Percentiles rank a stretch among this genome's conserved stretches.
Evolutionary conservation across 495 filamentous ascomycete genomes (phyloP).

Genomic region (Neurospora sp.): DNA sequence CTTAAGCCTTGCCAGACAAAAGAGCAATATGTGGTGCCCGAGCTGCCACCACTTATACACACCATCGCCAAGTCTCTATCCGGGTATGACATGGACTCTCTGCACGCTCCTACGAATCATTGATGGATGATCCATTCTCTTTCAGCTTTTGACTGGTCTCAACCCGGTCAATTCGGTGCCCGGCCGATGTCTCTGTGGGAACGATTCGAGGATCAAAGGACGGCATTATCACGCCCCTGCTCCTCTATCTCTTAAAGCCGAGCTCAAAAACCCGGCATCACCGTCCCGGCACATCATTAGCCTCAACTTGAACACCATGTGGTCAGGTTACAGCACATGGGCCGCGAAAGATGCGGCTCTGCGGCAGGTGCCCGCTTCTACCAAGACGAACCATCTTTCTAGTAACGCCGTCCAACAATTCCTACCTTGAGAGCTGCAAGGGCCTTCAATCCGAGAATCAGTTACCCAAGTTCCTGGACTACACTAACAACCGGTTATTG

Average conservation of each 20-base stretch:
- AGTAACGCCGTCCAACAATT: background rate
- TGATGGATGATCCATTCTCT: background rate
- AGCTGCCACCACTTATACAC: background rate
- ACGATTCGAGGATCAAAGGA: background rate
- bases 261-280: background rate
- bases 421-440: background rate
- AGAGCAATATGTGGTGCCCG: background rate
- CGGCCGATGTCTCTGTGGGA: background rate
- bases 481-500: background rate
- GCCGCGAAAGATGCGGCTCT: background rate
- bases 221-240: background rate
- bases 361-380: background rate
- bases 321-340: background rate
- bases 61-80: background rate
- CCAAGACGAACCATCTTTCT: background rate
- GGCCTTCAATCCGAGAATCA: background rate
- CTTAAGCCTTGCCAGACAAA: background rate
- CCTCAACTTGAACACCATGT: background rate
- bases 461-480: background rate
- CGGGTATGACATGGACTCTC: background rate
- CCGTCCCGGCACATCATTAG: background rate
- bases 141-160: background rate
- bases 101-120: background rate
- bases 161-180: background rate
- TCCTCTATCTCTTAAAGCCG: background rate